A percentile compares a stretch with the other conserved stretches of the same genome.
Evolutionary conservation across 495 filamentous ascomycete genomes (phyloP).

Genomic region (Neurospora cerealis): DNA sequence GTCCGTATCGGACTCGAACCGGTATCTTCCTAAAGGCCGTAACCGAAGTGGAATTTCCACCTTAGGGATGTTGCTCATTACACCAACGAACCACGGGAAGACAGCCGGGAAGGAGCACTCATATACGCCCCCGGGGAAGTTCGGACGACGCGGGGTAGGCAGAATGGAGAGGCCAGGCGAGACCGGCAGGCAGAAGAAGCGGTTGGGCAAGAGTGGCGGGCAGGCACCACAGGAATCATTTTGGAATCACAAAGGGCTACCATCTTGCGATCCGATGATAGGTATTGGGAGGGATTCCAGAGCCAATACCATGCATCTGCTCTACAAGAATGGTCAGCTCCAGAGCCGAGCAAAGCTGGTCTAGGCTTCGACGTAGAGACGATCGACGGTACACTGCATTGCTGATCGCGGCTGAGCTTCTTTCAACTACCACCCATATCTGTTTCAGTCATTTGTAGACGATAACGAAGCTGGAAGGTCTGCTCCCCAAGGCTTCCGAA

Average conservation of each 20-base stretch:
- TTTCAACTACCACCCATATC: background rate
- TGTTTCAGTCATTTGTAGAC: background rate
- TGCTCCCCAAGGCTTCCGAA: background rate
- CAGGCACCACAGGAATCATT: background rate
- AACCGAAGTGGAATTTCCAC: background rate
- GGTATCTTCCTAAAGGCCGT: background rate
- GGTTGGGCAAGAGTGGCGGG: too few relatives aligned
- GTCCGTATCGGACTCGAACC: background rate
- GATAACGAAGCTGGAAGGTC: background rate
- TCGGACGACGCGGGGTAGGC: background rate
- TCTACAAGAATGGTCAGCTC: background rate
- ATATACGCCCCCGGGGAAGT: background rate
- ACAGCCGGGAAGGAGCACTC: fast-evolving
- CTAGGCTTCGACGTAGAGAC: background rate
- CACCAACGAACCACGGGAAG: background rate
- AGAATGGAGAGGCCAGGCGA: background rate
- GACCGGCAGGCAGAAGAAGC: background rate
- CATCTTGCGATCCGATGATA: background rate
- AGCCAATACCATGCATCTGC: background rate
- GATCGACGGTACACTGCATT: background rate
- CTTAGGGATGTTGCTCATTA: background rate
- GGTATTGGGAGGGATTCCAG: background rate
- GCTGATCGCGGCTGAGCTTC: background rate
- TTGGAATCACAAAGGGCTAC: background rate
- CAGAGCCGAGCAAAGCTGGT: background rate